These are phyloP conservation scores for Grosmannia penicillata DNA, from an alignment of 2,329 filamentous ascomycete genomes.

Conservation along the genomic window DNA sequence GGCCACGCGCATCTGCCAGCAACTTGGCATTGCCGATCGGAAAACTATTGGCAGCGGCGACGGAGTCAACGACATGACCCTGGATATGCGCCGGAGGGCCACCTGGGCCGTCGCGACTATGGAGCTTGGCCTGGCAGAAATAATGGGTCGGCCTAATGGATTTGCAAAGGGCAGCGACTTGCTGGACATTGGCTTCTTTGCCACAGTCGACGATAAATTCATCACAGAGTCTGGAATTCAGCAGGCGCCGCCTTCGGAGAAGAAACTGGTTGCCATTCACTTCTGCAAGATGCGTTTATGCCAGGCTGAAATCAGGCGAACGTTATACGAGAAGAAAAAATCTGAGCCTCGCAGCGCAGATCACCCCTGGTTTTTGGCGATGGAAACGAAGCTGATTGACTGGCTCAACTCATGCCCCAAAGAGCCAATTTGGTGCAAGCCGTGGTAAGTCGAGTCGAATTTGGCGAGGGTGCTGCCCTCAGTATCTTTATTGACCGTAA, in stretches of 20 bases:
- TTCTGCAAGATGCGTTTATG: conserved; percentile 83
- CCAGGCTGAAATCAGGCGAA: conserved; percentile 76
- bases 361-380: conserved; percentile 75
- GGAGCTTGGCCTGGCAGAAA: conserved; percentile 78
- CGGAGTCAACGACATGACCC: conserved; percentile 47
- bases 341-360: conserved; percentile 61
- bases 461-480: not conserved
- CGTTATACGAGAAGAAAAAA: conserved; percentile 73
- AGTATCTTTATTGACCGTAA: conserved; percentile 3
- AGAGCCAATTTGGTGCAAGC: conserved; percentile 55
- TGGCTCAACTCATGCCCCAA: conserved; percentile 70
- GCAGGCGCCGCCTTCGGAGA: conserved; percentile 56
- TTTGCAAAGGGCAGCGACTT: conserved; percentile 72
- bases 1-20: conserved; percentile 75
- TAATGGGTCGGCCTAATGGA: conserved; percentile 72
- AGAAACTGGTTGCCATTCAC: conserved; percentile 82
- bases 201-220: conserved; percentile 64
- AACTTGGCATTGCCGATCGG: conserved; percentile 76
- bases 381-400: conserved; percentile 61
- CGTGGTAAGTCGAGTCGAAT: conserved; percentile 45
- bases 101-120: conserved; percentile 82
- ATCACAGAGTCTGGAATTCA: conserved; percentile 67
- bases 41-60: conserved; percentile 62
- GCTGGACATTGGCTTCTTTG: conserved; percentile 75
- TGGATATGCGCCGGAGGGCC: conserved; percentile 79